A percentile compares a stretch with the other conserved stretches of the same genome.
phyloP scores from a whole-genome alignment of 805 yeast genomes.

The Ogataea sp. region DNA sequence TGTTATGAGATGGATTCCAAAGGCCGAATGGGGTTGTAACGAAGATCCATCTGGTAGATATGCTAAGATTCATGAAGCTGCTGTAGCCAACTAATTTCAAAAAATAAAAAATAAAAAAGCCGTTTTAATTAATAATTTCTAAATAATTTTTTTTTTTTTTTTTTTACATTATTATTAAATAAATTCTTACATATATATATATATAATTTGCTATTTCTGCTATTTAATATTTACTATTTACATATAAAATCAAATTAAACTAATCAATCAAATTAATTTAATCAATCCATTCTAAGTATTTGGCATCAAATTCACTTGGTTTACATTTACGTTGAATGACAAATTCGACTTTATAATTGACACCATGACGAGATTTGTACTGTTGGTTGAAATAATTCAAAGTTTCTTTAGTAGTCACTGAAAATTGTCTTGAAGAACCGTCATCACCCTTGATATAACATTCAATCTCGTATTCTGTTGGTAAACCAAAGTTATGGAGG shows the following conservation, averaged over 20 bases:
- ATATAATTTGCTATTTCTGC: too few relatives aligned
- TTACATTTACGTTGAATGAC: constrained; percentile 52
- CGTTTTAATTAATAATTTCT: too few relatives aligned
- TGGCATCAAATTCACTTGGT: constrained; percentile 32
- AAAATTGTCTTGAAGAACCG: constrained; percentile 53
- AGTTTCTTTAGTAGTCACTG: constrained; percentile 64
- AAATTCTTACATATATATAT: too few relatives aligned
- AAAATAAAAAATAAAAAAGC: background rate
- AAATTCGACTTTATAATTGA: constrained; percentile 48
- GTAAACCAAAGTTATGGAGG: constrained; percentile 73
- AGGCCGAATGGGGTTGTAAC: constrained; percentile 99
- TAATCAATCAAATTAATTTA: constrained; percentile 4
- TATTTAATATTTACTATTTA: too few relatives aligned
- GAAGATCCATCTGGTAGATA: constrained; percentile 98
- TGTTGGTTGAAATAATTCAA: constrained; percentile 48
- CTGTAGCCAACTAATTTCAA: constrained; percentile 26
- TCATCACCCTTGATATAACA: constrained; percentile 64
- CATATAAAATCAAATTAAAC: too few relatives aligned
- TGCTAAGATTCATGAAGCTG: constrained; percentile 81
- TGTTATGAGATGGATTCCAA: constrained; percentile 99
- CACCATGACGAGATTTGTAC: constrained; percentile 52
- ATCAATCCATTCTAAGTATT: constrained; percentile 41
- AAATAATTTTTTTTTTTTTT: too few relatives aligned
- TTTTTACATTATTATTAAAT: too few relatives aligned
- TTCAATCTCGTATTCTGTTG: constrained; percentile 58